Evolutionary conservation across 768 basidiomycete genomes (phyloP).

Genomic region (Austroboletus eburneus): DNA sequence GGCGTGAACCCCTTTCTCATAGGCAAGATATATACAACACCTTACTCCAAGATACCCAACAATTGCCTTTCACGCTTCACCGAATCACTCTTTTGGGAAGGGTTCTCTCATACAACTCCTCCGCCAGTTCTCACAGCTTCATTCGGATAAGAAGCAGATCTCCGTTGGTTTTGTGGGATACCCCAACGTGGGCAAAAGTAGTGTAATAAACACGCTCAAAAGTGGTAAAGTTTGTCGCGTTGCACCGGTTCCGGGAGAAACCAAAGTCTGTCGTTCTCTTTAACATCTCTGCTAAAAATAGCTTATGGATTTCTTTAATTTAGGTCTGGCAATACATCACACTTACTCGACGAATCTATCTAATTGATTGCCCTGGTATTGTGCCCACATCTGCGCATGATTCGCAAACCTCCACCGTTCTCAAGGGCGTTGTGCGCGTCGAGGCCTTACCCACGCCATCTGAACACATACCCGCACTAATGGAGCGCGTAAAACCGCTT

Average conservation of each 20-base stretch:
- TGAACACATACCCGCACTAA: constrained; percentile 84
- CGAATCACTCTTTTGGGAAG: constrained; percentile 98
- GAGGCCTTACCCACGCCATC: constrained; percentile 91
- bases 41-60: constrained; percentile 94
- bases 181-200: constrained; percentile 96
- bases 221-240: constrained; percentile 96
- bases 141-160: constrained; percentile 99
- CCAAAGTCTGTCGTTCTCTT: constrained; percentile 51
- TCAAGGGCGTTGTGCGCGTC: constrained; percentile 96
- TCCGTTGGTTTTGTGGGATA: constrained; percentile 98
- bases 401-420: constrained; percentile 83
- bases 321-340: constrained; percentile 99
- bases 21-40: constrained; percentile 96
- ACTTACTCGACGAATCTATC: constrained; percentile 91
- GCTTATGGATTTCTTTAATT: neutral
- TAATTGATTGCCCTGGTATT: constrained; percentile 98
- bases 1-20: neutral
- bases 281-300: neutral
- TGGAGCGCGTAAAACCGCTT: constrained; percentile 88
- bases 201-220: constrained; percentile 98
- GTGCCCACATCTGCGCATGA: constrained; percentile 93
- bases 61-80: constrained; percentile 97
- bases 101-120: constrained; percentile 96
- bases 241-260: constrained; percentile 96
- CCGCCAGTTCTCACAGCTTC: constrained; percentile 93